Base-by-base conservation (phyloP, 1,139 yeast genomes). In the Magnusiomyces magnusii region DNA sequence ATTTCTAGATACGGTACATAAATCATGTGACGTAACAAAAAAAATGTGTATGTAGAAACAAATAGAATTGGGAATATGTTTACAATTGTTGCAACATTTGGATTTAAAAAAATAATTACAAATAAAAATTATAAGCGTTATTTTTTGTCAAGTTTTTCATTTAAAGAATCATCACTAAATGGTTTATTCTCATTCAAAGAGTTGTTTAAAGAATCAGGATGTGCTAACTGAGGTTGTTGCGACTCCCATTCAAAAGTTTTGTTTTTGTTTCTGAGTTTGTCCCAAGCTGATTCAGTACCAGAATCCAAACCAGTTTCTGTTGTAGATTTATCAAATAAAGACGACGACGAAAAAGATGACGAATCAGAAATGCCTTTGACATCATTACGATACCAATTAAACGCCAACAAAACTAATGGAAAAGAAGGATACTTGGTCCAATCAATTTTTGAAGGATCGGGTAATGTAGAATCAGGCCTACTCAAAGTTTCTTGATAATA, bases 391-490 rank as follows among this genome's bases (percentile, higher is more conserved):
- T 55, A 57, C 53, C 39, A 54, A 7, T 49, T 31, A 28, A 31
- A 49, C 24, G 47, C 34, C 17, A 58, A 47, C 51, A 59, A 27
- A 24, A 55, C 57, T 5, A 57, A 34, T 7, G 61, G 61, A 42
- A 59, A 59, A 10, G 58, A 36, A 1, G 61, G 61, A 51, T 54
- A 57, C 50, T 36, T 54, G 44, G 25, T 39, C 61, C 61, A 59
- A 27, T 59, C 52, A 34, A 59, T 34, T 51, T 31, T 53, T 7
- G 58, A 47, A 17, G 61, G 61, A 24, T 59, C 59, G n/a, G 59
- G 59, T 39, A 59, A 44, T 28, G 47, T 50, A 9, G 58, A 53
- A 13, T 55, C 57, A 5, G 58, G 59, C 28, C 57, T 31, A 19
- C 42, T n/a, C 13, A 47, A n/a, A 7, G 61, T 59, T 41, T 57